Evolutionary conservation across 2,329 filamentous ascomycete genomes (phyloP).

Genomic region (Cytospora paraplurivora): DNA sequence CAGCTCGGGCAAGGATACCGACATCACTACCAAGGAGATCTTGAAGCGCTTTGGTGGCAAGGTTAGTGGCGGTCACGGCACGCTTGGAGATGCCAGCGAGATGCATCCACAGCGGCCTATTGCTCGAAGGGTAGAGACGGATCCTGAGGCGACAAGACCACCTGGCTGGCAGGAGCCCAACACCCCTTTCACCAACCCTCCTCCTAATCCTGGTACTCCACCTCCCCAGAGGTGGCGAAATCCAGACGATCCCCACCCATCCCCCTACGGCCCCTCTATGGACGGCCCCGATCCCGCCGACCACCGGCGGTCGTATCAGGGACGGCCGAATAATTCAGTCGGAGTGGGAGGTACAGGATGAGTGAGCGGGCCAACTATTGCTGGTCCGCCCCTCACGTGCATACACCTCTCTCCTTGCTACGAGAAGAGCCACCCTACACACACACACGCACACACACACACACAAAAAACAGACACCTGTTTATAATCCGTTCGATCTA

Average conservation of each 20-base stretch:
- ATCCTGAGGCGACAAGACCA: constrained; percentile 53
- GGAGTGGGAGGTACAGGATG: constrained; percentile 51
- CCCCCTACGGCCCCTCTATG: constrained; percentile 49
- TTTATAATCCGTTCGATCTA: constrained; percentile 29
- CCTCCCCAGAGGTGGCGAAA: constrained; percentile 50
- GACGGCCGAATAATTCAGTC: constrained; percentile 51
- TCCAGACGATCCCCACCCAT: constrained; percentile 48
- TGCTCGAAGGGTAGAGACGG: constrained; percentile 76
- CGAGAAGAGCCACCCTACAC: constrained; percentile 6
- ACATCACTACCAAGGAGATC: constrained; percentile 96
- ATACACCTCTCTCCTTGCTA: constrained; percentile 17
- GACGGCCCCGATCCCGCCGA: constrained; percentile 48
- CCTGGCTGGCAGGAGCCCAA: constrained; percentile 69
- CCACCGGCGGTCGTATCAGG: constrained; percentile 55
- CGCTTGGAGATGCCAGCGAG: constrained; percentile 61
- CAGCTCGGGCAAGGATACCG: constrained; percentile 60
- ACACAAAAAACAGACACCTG: constrained; percentile 18
- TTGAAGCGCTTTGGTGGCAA: constrained; percentile 85
- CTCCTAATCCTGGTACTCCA: constrained; percentile 49
- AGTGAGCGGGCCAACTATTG: constrained; percentile 17
- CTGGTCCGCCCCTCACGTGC: constrained; percentile 5
- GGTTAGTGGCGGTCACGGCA: constrained; percentile 49
- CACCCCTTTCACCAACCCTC: constrained; percentile 42
- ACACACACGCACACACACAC: too few relatives aligned
- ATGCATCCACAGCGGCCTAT: constrained; percentile 57